Percentiles rank a stretch among this genome's conserved stretches.
These are phyloP conservation scores for Cucurbita moschata DNA, from an alignment of 306 rosid species.

Conservation along the genomic window DNA sequence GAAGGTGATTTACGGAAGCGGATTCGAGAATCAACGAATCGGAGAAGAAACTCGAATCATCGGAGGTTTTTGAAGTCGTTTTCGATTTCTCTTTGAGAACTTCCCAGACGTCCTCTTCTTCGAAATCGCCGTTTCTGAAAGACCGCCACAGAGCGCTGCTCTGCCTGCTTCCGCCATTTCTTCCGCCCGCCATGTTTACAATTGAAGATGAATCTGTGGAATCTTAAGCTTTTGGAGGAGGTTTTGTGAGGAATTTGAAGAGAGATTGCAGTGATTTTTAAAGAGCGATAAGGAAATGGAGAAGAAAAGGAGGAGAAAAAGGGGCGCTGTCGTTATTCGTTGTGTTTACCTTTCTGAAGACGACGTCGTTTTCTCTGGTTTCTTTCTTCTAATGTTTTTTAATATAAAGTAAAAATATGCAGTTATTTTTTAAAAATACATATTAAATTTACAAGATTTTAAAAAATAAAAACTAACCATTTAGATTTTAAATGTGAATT, in stretches of 20 bases:
- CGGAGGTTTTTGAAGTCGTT: neutral
- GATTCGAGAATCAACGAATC: neutral
- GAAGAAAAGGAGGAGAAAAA: neutral
- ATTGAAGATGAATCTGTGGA: neutral
- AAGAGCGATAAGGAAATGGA: neutral
- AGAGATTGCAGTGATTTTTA: neutral
- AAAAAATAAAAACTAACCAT: too few species aligned
- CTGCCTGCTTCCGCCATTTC: conserved; percentile 9
- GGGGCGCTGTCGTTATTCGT: neutral
- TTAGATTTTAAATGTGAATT: too few species aligned
- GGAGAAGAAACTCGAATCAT: neutral
- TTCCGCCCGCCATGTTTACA: conserved; percentile 35
- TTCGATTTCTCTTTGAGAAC: conserved; percentile 30
- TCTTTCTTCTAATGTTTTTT: neutral
- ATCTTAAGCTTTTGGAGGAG: neutral
- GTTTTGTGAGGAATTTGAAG: neutral
- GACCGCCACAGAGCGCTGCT: conserved; percentile 64
- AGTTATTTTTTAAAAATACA: too few species aligned
- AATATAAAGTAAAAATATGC: too few species aligned
- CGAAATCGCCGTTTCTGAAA: conserved; percentile 70
- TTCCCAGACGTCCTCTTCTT: conserved; percentile 74
- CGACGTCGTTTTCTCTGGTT: neutral
- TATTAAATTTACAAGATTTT: too few species aligned
- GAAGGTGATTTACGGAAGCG: neutral
- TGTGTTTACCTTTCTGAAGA: neutral